Conservation (phyloP, 768 basidiomycete species). For the Tulasnella sp. region DNA sequence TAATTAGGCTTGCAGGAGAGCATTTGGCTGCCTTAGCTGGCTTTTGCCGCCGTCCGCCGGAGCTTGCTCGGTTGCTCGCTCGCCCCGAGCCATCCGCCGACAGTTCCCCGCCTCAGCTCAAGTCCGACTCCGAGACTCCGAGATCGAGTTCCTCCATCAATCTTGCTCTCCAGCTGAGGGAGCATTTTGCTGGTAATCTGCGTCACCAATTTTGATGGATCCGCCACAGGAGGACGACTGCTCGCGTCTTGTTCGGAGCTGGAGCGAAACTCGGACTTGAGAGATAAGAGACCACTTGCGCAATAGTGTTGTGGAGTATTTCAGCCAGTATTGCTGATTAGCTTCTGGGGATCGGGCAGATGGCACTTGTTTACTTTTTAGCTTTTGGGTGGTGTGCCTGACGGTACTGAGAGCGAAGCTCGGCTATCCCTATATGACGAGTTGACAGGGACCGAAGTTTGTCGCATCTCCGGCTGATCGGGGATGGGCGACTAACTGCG, state of each 20-base stretch:
- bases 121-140: neutral
- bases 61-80: neutral
- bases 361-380: neutral
- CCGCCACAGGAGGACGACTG: neutral
- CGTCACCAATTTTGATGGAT: neutral
- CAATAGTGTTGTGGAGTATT: neutral
- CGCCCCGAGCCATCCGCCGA: neutral
- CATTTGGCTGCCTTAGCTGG: neutral
- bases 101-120: neutral
- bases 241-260: neutral
- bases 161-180: neutral
- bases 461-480: neutral
- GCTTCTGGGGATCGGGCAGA: neutral
- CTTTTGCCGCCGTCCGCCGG: neutral
- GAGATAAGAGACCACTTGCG: neutral
- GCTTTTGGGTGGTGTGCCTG: neutral
- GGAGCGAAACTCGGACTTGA: neutral
- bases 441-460: neutral
- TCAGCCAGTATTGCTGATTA: neutral
- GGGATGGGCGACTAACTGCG: neutral
- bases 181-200: neutral
- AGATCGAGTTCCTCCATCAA: neutral
- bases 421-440: neutral
- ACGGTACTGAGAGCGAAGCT: neutral
- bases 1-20: neutral